A percentile compares a stretch with the other conserved stretches of the same genome.
Conservation (phyloP, 176 grass and related monocot genomes). For the Rhynchospora tenuis region DNA sequence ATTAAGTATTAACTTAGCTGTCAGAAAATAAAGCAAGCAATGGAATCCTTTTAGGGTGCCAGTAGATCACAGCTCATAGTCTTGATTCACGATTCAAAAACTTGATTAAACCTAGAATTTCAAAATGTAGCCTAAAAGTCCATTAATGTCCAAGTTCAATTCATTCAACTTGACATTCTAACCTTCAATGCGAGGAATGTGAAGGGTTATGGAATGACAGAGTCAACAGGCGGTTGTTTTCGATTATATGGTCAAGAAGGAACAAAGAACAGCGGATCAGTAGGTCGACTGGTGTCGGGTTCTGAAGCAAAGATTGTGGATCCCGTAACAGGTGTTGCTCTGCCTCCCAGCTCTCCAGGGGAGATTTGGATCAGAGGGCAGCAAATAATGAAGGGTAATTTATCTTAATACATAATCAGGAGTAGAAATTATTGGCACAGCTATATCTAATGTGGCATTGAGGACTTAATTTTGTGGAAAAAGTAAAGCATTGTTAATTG, state of each 20-base stretch:
- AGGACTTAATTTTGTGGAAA: not conserved
- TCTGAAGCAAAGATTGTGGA: constrained; percentile 32
- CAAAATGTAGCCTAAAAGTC: not conserved
- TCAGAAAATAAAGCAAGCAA: not conserved
- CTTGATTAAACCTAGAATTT: not conserved
- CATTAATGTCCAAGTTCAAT: not conserved
- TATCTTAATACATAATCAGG: not conserved
- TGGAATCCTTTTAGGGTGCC: not conserved
- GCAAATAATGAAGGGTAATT: constrained; percentile 16
- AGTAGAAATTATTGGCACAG: not conserved
- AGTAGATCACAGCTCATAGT: not conserved
- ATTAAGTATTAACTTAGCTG: not conserved
- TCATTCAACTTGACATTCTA: not conserved
- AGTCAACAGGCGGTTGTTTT: constrained; percentile 16
- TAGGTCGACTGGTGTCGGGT: constrained; percentile 13
- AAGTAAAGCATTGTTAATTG: not conserved
- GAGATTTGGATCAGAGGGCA: constrained; percentile 32
- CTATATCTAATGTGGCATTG: not conserved
- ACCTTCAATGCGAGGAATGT: not conserved
- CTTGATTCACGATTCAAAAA: not conserved
- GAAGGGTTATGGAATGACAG: constrained; percentile 39
- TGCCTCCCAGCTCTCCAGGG: constrained; percentile 20
- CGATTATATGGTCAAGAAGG: constrained; percentile 4
- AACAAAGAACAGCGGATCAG: constrained; percentile 17
- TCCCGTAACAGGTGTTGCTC: not conserved